These are phyloP conservation scores for Mortierella sp. DNA, from an alignment of 371 early-diverging fungal genomes.

Conservation along the genomic window DNA sequence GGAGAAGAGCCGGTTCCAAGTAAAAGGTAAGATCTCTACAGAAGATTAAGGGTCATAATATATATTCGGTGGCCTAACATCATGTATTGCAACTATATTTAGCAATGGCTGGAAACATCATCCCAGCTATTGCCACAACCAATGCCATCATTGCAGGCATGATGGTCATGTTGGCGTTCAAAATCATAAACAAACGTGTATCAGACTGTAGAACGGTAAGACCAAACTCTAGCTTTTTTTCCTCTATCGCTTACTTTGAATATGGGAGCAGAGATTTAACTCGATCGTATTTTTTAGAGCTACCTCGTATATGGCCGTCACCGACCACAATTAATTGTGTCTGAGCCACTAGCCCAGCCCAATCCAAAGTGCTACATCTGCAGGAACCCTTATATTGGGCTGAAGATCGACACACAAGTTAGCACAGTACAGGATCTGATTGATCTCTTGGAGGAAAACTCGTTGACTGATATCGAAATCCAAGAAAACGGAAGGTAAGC, in stretches of 20 bases:
- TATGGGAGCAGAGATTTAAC: too few relatives aligned
- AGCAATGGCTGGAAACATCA: slow-evolving; percentile 99
- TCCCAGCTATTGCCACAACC: slow-evolving; percentile 99
- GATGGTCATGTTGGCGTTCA: slow-evolving; percentile 89
- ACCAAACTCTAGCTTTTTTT: neutral
- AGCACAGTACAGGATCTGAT: slow-evolving; percentile 69
- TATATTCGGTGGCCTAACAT: too few relatives aligned
- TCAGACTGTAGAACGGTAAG: slow-evolving; percentile 69
- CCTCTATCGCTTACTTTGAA: too few relatives aligned
- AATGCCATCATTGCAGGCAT: slow-evolving; percentile 99
- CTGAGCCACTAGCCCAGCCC: slow-evolving; percentile 66
- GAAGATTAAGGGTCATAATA: too few relatives aligned
- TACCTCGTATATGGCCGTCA: slow-evolving; percentile 67
- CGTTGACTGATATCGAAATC: slow-evolving; percentile 62
- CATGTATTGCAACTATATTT: slow-evolving; percentile 1
- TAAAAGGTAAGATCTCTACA: slow-evolving; percentile 75
- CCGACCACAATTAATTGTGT: slow-evolving; percentile 63
- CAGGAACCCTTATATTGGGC: slow-evolving; percentile 60
- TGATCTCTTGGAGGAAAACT: slow-evolving; percentile 53
- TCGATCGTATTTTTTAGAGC: slow-evolving; percentile 52
- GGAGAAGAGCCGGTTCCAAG: slow-evolving; percentile 84
- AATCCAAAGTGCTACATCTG: slow-evolving; percentile 75
- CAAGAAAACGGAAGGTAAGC: slow-evolving; percentile 73
- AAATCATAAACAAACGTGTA: slow-evolving; percentile 70
- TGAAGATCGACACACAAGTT: slow-evolving; percentile 60